Evolutionary conservation across 148 eudicot species (phyloP), one percentile per base, ranked within the genome.

Genomic region (Suaeda aralocaspica): DNA sequence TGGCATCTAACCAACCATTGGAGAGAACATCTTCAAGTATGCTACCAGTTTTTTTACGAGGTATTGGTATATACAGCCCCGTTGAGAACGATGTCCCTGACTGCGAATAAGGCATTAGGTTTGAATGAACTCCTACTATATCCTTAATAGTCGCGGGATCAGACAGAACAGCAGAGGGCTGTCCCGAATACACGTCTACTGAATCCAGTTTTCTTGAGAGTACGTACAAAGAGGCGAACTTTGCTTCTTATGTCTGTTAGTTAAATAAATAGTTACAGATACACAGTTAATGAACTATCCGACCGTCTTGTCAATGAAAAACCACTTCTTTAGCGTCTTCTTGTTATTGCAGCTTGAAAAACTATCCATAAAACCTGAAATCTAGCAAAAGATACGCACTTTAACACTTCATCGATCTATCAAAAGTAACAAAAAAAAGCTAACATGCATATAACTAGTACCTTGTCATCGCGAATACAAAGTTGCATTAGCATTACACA

Each of bases 1-100:
- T 92, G 57, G 92, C 92, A 64, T 92, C 97, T 57, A 92, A 82
- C 96, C 96, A 92, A 55, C 92, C 92, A 53, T 87, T 89, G 58
- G 88, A 84, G n/a, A 85, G 74, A 66, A 83, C 96, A 81, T 92
- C 96, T 65, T 87, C 96, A 2, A 92, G 72, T 75, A 74, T 82
- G 33, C 72, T 81, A 4, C 71, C 82, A 4, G 85, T 78, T 62
- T 87, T 92, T 75, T 81, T 89, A 78, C 84, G 84, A 9, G 86
- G 82, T 39, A 83, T 75, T 25, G 82, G 50, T 49, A 79, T 69
- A 48, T 73, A 73, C 73, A 78, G 68, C 44, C 70, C 78, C 6
- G 83, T 66, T 16, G 97, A 71, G 64, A 85, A 84, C 21, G 86
- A 57, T 48, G 83, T 53, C 57, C 88, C 85, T 0, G 86, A 48